phyloP scores from a whole-genome alignment of 2,329 filamentous ascomycete genomes.

The Hymenoscyphus fructigenus region DNA sequence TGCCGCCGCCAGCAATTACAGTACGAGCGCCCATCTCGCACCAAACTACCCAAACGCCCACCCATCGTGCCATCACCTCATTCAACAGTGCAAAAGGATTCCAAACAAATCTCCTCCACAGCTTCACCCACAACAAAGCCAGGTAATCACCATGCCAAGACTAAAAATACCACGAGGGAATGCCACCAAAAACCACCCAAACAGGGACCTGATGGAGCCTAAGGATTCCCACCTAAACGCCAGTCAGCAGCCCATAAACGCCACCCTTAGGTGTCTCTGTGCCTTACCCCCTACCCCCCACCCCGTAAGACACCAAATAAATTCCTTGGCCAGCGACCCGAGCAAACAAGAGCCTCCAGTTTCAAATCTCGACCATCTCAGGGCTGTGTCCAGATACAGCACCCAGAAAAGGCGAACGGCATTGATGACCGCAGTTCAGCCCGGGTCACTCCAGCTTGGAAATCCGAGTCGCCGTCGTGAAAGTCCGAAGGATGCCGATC shows the following conservation, averaged over 20 bases:
- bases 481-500: background rate
- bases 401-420: too few species aligned
- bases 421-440: background rate
- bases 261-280: background rate
- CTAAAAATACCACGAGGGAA: background rate
- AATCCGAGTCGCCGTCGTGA: background rate
- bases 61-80: background rate
- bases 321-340: background rate
- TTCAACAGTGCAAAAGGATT: background rate
- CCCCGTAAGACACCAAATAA: background rate
- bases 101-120: conserved; percentile 4
- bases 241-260: background rate
- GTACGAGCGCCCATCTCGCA: background rate
- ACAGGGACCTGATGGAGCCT: background rate
- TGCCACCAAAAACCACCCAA: background rate
- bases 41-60: background rate
- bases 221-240: too few species aligned
- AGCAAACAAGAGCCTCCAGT: too few species aligned
- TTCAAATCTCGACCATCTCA: too few species aligned
- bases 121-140: background rate
- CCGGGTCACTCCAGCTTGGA: background rate
- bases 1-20: background rate
- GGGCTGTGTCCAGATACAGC: too few species aligned
- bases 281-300: background rate
- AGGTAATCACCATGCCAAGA: background rate